Evolutionary conservation across 2,329 filamentous ascomycete species (phyloP), one percentile per base, ranked within the genome.

Genomic region (Paracorniculantispora psalliotae): DNA sequence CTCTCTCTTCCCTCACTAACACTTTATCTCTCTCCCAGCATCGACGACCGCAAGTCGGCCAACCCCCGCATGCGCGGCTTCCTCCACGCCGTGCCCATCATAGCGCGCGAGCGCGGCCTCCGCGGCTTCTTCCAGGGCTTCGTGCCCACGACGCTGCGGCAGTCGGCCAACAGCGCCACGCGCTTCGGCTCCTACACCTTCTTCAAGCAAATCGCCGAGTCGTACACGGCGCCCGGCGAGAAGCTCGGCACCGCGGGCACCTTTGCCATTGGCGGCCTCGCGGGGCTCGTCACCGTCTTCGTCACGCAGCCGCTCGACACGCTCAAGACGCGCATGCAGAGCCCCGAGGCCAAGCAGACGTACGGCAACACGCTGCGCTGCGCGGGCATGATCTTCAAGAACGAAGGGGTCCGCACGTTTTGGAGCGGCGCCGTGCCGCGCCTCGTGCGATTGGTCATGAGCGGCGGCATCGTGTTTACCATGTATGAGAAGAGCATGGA

Each of bases 401-500:
- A 97, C 56, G 94, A 99, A 75, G 93, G 94, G 2, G 59, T 97
- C 13, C 72, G 93, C 43, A 96, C 92, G 1, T 90, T 97, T 64
- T 99, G 94, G 94, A 93, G 90, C 65, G 94, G 94, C 26, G 93
- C 94, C 23, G 70, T 97, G 65, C 94, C 94, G 1, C 81, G 94
- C 57, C 74, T 99, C 67, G 93, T 86, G 25, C 81, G 94, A 59
- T 73, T 99, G 66, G 89, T 97, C 44, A 74, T 97, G 73, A 97
- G 92, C 69, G 94, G 94, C 59, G 94, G 94, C 19, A 96, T 99
- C 69, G 94, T 99, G 43, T 99, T 99, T 70, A 96, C 94, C 23
- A 96, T 97, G 87, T 94, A 97, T 72, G 93, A 97, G 78, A 97
- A 97, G 82, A 90, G 88, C 61, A 97, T 97, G 79, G 93, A 97